Percentiles rank a stretch among this genome's conserved stretches.
Evolutionary conservation across 345 rosid genomes (phyloP).

Genomic region (Cardamine resedifolia): DNA sequence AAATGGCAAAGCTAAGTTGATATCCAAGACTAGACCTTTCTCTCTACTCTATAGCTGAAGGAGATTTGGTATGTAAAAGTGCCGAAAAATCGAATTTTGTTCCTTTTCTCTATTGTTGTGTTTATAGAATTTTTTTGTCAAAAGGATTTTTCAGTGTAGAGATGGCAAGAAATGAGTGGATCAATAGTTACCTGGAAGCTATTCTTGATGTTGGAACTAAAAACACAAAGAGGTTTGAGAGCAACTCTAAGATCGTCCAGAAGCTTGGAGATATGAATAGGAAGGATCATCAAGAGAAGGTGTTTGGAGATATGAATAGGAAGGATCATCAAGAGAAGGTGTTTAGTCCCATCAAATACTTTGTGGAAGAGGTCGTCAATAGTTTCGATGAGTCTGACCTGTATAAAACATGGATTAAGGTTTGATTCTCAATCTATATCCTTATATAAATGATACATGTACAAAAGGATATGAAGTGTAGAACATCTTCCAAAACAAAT

Average conservation of each 20-base stretch:
- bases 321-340: conserved; percentile 48
- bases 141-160: conserved; percentile 20
- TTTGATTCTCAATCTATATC: conserved; percentile 21
- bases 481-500: not conserved
- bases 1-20: conserved; percentile 32
- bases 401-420: conserved; percentile 91
- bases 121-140: conserved; percentile 7
- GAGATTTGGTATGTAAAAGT: conserved; percentile 21
- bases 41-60: conserved; percentile 15
- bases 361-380: conserved; percentile 83
- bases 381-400: conserved; percentile 86
- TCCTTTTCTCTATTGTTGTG: not conserved
- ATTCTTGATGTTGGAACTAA: conserved; percentile 73
- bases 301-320: conserved; percentile 38
- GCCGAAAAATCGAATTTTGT: not conserved
- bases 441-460: not conserved
- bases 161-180: conserved; percentile 93
- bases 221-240: conserved; percentile 47
- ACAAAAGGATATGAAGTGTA: no score
- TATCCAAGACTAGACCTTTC: conserved; percentile 30
- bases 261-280: conserved; percentile 46
- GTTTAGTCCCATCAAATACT: conserved; percentile 77
- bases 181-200: conserved; percentile 86
- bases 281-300: conserved; percentile 34
- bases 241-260: conserved; percentile 46